Evolutionary conservation across 2,329 filamentous ascomycete genomes (phyloP), one percentile per base, ranked within the genome.

Genomic region (Talaromyces sp.): DNA sequence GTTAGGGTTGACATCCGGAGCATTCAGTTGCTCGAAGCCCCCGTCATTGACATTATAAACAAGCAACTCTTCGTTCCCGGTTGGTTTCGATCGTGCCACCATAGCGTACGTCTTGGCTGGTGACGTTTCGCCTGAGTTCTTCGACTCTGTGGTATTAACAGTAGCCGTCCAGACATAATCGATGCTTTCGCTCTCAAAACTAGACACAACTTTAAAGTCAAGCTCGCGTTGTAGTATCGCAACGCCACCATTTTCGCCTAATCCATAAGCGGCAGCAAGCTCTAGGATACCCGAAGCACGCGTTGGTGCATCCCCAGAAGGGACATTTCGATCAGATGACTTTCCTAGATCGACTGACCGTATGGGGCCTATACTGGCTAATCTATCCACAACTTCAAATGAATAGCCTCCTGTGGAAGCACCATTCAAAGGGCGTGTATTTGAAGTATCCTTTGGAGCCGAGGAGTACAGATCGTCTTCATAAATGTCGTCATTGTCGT

Each of bases 1-100:
- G 53, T 91, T 91, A 4, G 90, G 87, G 64, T 99, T 96, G 72
- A 98, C 97, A 70, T 99, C 95, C 0, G 92, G 92, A 44, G 89
- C 91, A 40, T 86, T 86, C 7, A 94, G 82, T 44, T 89, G 86
- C 72, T 92, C 88, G 62, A 96, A 87, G 3, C 87, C 87, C 33
- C 87, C 86, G 1, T 85, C 86, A n/a, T 88, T 90, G 44, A 94
- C 80, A 47, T 86, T 84, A 69, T 93, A 93, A 2, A 96, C 88
- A 60, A 91, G 87, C 0, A 91, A 94, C 51, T 87, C 88, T 74
- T 94, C 91, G 61, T 86, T 88, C 0, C 87, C 89, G 23, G 85
- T 76, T 55, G 86, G 83, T 8, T 86, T 81, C 2, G 74, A 73
- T 75, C 92, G 92, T 55, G 90, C 90, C 28, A 94, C 86, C 67